Evolutionary conservation across 345 rosid species (phyloP).

Genomic region (Citrus australasica): DNA sequence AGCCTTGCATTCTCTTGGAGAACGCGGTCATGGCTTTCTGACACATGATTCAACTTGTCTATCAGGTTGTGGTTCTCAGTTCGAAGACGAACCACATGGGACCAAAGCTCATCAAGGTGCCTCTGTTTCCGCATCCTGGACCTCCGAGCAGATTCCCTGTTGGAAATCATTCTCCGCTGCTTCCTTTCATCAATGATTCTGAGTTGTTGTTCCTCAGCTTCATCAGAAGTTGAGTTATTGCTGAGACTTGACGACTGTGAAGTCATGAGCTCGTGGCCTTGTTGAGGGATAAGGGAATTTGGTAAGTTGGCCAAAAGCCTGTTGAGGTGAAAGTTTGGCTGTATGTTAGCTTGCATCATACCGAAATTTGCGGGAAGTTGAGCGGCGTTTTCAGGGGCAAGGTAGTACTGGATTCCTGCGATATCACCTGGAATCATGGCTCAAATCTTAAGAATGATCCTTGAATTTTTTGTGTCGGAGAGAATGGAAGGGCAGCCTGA

Average conservation of each 20-base stretch:
- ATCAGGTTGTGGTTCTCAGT: constrained; percentile 65
- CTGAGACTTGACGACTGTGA: constrained; percentile 43
- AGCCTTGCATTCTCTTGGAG: constrained; percentile 73
- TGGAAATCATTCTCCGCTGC: constrained; percentile 90
- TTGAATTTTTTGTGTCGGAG: constrained; percentile 14
- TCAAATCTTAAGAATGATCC: constrained; percentile 2
- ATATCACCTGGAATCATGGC: constrained; percentile 56
- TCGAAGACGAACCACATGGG: constrained; percentile 74
- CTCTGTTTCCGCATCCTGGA: constrained; percentile 95
- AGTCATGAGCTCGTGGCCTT: constrained; percentile 31
- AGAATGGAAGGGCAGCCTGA: constrained; percentile 30
- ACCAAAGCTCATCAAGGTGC: constrained; percentile 93
- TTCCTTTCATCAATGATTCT: constrained; percentile 77
- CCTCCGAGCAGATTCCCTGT: constrained; percentile 94
- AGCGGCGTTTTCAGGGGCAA: constrained; percentile 34
- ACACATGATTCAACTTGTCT: constrained; percentile 60
- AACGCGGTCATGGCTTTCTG: constrained; percentile 59
- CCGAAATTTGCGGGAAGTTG: constrained; percentile 33
- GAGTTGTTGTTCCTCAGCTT: constrained; percentile 63
- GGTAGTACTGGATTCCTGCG: constrained; percentile 40
- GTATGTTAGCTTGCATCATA: constrained; percentile 25
- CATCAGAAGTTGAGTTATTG: constrained; percentile 83
- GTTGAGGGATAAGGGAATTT: constrained; percentile 28
- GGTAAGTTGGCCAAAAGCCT: constrained; percentile 34
- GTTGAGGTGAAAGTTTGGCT: constrained; percentile 48